Evolutionary conservation across 345 rosid species (phyloP).

Genomic region (Eucalyptus microcorys): DNA sequence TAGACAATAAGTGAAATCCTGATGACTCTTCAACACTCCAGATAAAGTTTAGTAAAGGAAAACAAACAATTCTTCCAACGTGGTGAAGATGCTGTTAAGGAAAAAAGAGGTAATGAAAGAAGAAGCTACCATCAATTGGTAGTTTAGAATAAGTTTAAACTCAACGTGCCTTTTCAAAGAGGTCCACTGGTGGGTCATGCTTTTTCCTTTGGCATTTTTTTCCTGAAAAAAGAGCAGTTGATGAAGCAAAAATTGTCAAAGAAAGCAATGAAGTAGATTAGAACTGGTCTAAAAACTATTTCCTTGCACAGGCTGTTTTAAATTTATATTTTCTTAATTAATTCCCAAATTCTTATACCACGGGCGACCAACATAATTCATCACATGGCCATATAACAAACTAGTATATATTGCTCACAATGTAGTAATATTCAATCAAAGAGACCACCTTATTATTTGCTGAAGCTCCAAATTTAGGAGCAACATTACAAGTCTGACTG

Average conservation of each 20-base stretch:
- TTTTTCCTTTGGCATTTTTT: constrained; percentile 1
- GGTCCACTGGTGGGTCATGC: constrained; percentile 13
- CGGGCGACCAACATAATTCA: not conserved
- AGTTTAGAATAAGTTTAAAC: not conserved
- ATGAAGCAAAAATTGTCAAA: not conserved
- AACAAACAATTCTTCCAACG: not conserved
- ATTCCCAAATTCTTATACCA: not conserved
- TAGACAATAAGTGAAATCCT: not conserved
- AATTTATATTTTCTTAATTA: not conserved
- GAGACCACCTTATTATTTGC: not conserved
- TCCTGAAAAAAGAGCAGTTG: constrained; percentile 6
- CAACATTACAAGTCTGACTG: not conserved
- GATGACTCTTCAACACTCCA: not conserved
- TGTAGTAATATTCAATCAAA: not conserved
- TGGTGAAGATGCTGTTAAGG: not conserved
- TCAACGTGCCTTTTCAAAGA: constrained; percentile 19
- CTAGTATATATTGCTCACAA: not conserved
- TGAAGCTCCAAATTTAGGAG: not conserved
- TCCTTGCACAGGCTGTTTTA: not conserved
- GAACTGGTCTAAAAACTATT: not conserved
- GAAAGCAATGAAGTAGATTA: not conserved
- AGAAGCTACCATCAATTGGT: not conserved
- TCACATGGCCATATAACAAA: not conserved
- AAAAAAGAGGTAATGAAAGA: not conserved
- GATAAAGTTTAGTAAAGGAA: not conserved